Conservation (phyloP, 257 asterid species). For the Jaltomata sinuosa region DNA sequence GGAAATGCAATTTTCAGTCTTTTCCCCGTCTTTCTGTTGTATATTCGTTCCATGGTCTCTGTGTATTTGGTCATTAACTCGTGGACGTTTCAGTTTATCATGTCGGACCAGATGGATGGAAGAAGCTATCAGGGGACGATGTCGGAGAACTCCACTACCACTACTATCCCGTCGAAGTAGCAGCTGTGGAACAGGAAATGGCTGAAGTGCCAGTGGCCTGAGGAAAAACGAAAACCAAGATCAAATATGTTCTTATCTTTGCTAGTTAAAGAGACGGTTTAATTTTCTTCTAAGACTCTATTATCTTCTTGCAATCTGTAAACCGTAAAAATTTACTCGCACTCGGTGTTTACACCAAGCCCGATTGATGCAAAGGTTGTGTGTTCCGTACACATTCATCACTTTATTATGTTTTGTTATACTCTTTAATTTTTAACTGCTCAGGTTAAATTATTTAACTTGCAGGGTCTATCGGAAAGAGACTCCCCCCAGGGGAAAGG, state of each 20-base stretch:
- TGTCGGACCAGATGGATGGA: constrained; percentile 88
- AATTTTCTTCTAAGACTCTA: not conserved
- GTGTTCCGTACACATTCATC: not conserved
- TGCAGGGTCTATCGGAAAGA: not conserved
- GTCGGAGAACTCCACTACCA: constrained; percentile 86
- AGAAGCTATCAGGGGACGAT: constrained; percentile 79
- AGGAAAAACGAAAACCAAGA: not conserved
- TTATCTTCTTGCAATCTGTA: not conserved
- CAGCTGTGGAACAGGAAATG: constrained; percentile 75
- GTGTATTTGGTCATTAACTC: constrained; percentile 7
- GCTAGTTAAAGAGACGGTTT: not conserved
- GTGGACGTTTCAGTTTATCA: constrained; percentile 47
- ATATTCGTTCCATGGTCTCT: not conserved
- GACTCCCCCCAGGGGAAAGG: too few species aligned
- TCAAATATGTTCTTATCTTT: not conserved
- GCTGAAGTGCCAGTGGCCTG: constrained; percentile 43
- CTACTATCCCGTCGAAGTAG: constrained; percentile 63
- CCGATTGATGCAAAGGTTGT: not conserved
- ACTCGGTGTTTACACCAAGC: not conserved
- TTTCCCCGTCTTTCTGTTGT: not conserved
- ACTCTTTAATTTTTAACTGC: not conserved
- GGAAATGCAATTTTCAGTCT: not conserved
- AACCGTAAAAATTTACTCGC: not conserved
- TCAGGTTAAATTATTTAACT: not conserved
- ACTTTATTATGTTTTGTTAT: not conserved